Base-by-base conservation (phyloP, 2,329 filamentous ascomycete species). In the Diplodia intermedia region DNA sequence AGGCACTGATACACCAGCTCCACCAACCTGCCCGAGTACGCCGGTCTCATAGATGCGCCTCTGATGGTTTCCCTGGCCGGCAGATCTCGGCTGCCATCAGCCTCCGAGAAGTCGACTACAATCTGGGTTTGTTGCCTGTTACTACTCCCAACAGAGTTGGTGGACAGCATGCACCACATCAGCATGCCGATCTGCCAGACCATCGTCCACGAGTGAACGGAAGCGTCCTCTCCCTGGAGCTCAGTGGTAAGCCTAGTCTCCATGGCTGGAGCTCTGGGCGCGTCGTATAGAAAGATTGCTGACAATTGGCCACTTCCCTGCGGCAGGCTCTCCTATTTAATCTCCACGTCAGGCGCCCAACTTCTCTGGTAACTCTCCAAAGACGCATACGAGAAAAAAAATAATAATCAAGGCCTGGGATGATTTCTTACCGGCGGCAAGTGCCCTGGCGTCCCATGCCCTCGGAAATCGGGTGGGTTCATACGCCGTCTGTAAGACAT, bases 111-210 rank as follows among this genome's bases (percentile, higher is more conserved):
- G 56, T 60, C 56, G 14, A 31, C 23, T 5, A 47, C 56, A 18
- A 47, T 8, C 36, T 31, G 12, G 3, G 4, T n/a, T 5, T 15
- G 20, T 3, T 2, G 15, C 50, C 3, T 15, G 15, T 60, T 20
- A 15, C 1, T 1, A 5, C 38, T 11, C 23, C 56, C 56, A 14
- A 5, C 8, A 3, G 12, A 23, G 12, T 29, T 26, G 23, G 23
- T 23, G 23, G 33, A 11, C 20, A 47, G 9, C 56, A 60, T 26
- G 36, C 36, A 20, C 36, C 38, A 60, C 23, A 60, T 31, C 18
- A 47, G 14, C 56, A 60, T 60, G 20, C 56, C 56, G 20, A 60
- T 60, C 26, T 60, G 14, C 56, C 38, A 60, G 36, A 60, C 56
- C 56, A 47, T 47, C 23, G 56, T 47, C 56, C 38, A 60, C 15